phyloP scores from a whole-genome alignment of 2,329 filamentous ascomycete genomes.

The Basipetospora sp. region DNA sequence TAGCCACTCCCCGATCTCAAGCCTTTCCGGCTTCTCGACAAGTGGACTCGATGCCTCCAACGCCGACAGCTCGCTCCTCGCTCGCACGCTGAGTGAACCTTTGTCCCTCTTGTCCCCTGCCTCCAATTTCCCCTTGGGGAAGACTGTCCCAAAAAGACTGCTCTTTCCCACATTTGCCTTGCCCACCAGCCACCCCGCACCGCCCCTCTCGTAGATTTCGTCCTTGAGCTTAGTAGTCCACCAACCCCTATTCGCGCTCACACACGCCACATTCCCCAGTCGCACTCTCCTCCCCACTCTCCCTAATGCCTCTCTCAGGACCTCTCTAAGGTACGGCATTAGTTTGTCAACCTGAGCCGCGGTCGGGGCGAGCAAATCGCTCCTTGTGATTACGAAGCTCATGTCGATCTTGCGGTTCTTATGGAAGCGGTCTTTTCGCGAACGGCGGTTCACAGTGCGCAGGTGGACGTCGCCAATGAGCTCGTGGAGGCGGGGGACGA shows the following conservation, averaged over 20 bases:
- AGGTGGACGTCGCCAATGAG: conserved; percentile 58
- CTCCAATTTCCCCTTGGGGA: conserved; percentile 49
- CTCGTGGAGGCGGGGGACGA: conserved; percentile 61
- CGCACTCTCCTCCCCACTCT: conserved; percentile 52
- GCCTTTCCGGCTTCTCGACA: conserved; percentile 26
- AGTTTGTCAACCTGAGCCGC: conserved; percentile 72
- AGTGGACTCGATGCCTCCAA: conserved; percentile 24
- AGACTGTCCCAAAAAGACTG: conserved; percentile 72
- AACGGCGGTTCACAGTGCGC: conserved; percentile 66
- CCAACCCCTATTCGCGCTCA: conserved; percentile 77
- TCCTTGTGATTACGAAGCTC: conserved; percentile 80
- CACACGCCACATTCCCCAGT: conserved; percentile 74
- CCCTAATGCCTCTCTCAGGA: conserved; percentile 64
- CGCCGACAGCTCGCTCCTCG: no score
- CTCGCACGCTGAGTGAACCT: no score
- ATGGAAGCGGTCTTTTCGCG: conserved; percentile 50
- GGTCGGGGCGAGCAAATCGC: conserved; percentile 69
- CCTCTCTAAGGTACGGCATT: conserved; percentile 70
- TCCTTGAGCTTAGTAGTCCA: conserved; percentile 81
- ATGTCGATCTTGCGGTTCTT: conserved; percentile 58
- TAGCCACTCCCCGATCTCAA: conserved; percentile 44
- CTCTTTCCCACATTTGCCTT: conserved; percentile 98
- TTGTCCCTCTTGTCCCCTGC: background rate
- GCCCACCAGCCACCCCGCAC: conserved; percentile 90
- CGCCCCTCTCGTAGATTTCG: conserved; percentile 68